Evolutionary conservation across 257 asterid genomes (phyloP).

Genomic region (Fraxinus quadrangulata): DNA sequence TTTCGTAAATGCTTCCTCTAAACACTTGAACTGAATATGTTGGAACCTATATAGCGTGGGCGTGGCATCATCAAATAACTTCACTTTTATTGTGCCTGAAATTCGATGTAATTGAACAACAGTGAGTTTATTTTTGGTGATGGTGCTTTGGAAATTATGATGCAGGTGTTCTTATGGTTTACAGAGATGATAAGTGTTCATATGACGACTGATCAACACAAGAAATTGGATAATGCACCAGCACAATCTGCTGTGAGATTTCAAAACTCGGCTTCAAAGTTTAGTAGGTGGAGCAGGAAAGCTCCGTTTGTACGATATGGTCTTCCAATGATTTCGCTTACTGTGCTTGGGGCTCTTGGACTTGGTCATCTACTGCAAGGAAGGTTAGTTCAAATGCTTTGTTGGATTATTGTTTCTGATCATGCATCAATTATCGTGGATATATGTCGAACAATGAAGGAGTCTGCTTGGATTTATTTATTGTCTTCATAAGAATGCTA

Average conservation of each 20-base stretch:
- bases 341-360: conserved; percentile 87
- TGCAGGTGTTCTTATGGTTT: conserved; percentile 20
- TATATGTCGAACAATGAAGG: background rate
- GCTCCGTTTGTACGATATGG: conserved; percentile 88
- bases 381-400: conserved; percentile 53
- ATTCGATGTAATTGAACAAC: background rate
- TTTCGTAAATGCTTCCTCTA: background rate
- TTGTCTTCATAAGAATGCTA: background rate
- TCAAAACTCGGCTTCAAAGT: conserved; percentile 44
- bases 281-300: conserved; percentile 78
- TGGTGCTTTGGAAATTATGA: conserved; percentile 10
- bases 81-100: background rate
- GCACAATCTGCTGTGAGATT: conserved; percentile 29
- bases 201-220: conserved; percentile 32
- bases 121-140: conserved; percentile 10
- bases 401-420: background rate
- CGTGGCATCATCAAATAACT: background rate
- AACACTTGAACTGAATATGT: background rate
- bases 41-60: no score
- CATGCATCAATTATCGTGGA: background rate
- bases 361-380: conserved; percentile 95
- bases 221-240: conserved; percentile 37
- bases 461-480: background rate
- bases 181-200: conserved; percentile 35
- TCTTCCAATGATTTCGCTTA: conserved; percentile 90